phyloP scores from a whole-genome alignment of 1,284 basidiomycete genomes.

The Boletus sp. region DNA sequence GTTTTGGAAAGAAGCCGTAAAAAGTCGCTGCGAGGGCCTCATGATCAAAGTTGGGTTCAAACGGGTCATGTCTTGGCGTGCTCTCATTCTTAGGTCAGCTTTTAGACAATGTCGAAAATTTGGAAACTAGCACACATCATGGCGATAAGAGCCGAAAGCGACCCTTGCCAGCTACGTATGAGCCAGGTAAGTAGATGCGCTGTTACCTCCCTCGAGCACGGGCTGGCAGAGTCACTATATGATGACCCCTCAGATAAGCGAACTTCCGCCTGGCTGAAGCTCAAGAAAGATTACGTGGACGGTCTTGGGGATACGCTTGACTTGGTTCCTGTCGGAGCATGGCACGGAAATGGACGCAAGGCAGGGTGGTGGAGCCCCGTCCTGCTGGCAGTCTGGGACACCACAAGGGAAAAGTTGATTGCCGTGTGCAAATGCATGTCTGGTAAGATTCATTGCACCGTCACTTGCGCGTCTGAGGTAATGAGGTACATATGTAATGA shows the following conservation, averaged over 20 bases:
- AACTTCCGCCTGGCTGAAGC: conserved; percentile 76
- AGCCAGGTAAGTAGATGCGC: conserved; percentile 56
- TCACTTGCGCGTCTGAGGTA: background rate
- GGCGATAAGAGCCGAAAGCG: conserved; percentile 54
- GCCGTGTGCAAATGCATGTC: conserved; percentile 89
- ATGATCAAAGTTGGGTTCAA: conserved; percentile 77
- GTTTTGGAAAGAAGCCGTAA: conserved; percentile 81
- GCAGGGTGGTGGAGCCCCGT: conserved; percentile 92
- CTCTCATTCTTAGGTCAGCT: conserved; percentile 40
- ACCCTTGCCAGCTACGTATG: conserved; percentile 82
- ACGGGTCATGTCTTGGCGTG: background rate
- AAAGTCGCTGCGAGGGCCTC: conserved; percentile 83
- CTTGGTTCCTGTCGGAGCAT: conserved; percentile 76
- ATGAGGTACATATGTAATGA: conserved; percentile 7
- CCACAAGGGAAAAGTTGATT: conserved; percentile 63
- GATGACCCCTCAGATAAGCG: conserved; percentile 53
- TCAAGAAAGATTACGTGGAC: conserved; percentile 78
- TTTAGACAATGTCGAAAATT: conserved; percentile 49
- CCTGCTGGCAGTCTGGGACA: conserved; percentile 79
- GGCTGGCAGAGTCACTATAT: background rate
- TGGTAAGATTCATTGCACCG: conserved; percentile 39
- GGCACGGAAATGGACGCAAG: conserved; percentile 93
- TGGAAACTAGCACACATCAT: conserved; percentile 31
- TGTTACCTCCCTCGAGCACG: background rate
- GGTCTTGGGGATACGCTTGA: conserved; percentile 63